A percentile compares a stretch with the other conserved stretches of the same genome.
These are phyloP conservation scores for Colletotrichum cordylinicola DNA, from an alignment of 2,329 filamentous ascomycete genomes.

Conservation along the genomic window DNA sequence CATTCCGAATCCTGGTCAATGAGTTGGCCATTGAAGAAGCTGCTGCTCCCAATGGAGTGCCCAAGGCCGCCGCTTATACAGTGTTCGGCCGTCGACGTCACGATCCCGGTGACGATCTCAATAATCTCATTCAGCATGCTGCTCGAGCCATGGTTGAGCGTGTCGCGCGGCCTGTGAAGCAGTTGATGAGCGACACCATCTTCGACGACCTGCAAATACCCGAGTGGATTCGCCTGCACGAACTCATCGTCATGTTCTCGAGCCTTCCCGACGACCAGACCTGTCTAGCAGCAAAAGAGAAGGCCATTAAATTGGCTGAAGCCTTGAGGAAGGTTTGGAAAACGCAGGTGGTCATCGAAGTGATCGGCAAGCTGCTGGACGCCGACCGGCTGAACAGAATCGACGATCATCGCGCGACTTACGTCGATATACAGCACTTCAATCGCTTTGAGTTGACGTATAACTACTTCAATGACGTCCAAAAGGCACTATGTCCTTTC, in stretches of 20 bases:
- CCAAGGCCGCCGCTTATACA: constrained; percentile 27
- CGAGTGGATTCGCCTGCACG: constrained; percentile 39
- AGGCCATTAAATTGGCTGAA: constrained; percentile 21
- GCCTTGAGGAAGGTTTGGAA: constrained; percentile 11
- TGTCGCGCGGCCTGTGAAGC: constrained; percentile 35
- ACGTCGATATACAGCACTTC: constrained; percentile 37
- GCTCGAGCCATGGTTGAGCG: constrained; percentile 57
- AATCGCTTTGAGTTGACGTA: constrained; percentile 28
- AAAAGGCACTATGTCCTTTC: constrained; percentile 40
- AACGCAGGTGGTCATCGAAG: neutral
- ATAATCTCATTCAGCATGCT: constrained; percentile 64
- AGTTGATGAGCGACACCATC: constrained; percentile 37
- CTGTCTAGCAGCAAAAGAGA: constrained; percentile 20
- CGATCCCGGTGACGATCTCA: constrained; percentile 57
- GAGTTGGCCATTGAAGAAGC: constrained; percentile 61
- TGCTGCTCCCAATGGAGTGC: constrained; percentile 15
- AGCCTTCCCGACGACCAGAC: neutral
- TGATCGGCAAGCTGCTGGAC: neutral
- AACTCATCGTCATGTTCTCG: constrained; percentile 31
- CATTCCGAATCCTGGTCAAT: constrained; percentile 67
- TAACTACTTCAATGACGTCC: constrained; percentile 30
- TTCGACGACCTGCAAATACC: constrained; percentile 32
- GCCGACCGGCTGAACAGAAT: constrained; percentile 8
- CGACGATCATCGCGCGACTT: constrained; percentile 42
- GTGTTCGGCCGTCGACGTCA: constrained; percentile 54